Evolutionary conservation across 208 protist genomes (phyloP).

Genomic region (Trypanosoma avium): DNA sequence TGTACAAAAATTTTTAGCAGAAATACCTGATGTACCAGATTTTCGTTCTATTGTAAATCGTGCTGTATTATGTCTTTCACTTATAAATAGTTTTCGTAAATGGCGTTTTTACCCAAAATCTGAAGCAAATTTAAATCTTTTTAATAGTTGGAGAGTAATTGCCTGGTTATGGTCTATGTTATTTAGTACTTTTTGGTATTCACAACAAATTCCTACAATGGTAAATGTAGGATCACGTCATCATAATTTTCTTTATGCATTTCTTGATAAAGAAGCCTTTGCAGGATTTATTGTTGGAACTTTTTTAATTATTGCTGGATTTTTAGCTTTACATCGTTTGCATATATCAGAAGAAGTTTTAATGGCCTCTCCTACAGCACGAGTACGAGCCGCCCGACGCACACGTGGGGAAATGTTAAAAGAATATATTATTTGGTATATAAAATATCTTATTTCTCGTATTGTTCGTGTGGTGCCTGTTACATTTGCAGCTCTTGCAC

Average conservation of each 20-base stretch:
- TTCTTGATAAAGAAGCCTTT: conserved; percentile 25
- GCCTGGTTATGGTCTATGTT: conserved; percentile 31
- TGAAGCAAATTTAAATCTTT: conserved; percentile 32
- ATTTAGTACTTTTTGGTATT: conserved; percentile 27
- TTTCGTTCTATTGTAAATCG: conserved; percentile 24
- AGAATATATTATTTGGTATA: conserved; percentile 15
- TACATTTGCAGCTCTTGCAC: conserved; percentile 17
- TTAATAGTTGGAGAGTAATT: conserved; percentile 32
- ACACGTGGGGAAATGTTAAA: background rate
- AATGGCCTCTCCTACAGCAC: conserved; percentile 14
- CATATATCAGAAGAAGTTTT: conserved; percentile 16
- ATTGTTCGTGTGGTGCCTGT: conserved; percentile 28
- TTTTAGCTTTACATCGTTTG: conserved; percentile 30
- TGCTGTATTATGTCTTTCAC: conserved; percentile 26
- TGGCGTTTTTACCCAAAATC: conserved; percentile 26
- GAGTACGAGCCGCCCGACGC: background rate
- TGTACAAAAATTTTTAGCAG: conserved; percentile 16
- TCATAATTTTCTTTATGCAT: conserved; percentile 18
- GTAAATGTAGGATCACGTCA: conserved; percentile 11
- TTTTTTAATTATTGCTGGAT: conserved; percentile 38
- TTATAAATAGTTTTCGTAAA: conserved; percentile 36
- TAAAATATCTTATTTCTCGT: conserved; percentile 24
- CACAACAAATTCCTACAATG: conserved; percentile 19
- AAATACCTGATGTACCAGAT: conserved; percentile 24
- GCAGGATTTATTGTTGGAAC: conserved; percentile 25